Conservation (phyloP, 2,329 filamentous ascomycete species). For the Tricladium varicosporioides region DNA sequence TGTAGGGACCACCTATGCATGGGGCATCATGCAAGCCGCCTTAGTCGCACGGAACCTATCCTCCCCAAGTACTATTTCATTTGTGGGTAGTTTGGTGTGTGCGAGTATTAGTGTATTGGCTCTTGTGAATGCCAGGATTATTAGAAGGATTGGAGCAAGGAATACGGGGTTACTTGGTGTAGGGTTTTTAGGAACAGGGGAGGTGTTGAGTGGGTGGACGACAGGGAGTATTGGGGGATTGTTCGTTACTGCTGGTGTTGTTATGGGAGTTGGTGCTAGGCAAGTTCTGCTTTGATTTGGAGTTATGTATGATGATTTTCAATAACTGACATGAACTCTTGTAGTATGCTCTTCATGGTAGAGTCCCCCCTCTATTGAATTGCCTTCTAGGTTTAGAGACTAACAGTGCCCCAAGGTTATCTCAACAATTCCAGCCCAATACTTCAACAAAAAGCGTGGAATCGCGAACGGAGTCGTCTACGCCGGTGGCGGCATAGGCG, state of each 20-base stretch:
- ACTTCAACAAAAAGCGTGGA: constrained; percentile 52
- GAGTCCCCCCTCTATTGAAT: background rate
- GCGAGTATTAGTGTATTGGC: constrained; percentile 51
- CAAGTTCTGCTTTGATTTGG: constrained; percentile 19
- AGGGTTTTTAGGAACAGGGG: constrained; percentile 46
- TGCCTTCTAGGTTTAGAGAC: background rate
- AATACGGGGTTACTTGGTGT: constrained; percentile 48
- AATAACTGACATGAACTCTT: background rate
- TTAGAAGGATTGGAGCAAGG: constrained; percentile 48
- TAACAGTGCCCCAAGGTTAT: constrained; percentile 38
- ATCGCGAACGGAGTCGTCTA: constrained; percentile 55
- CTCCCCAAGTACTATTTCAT: constrained; percentile 52
- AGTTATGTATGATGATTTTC: too few species aligned
- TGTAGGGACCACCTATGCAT: constrained; percentile 54
- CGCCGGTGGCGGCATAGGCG: constrained; percentile 54
- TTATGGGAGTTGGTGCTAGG: constrained; percentile 45
- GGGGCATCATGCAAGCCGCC: constrained; percentile 59
- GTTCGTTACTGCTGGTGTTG: constrained; percentile 47
- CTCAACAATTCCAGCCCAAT: constrained; percentile 50
- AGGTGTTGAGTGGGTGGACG: constrained; percentile 47
- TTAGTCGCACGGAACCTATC: constrained; percentile 49
- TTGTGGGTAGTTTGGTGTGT: constrained; percentile 53
- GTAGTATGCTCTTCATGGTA: constrained; percentile 27
- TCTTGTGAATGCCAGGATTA: constrained; percentile 50
- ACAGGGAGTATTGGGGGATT: constrained; percentile 44